A percentile compares a stretch with the other conserved stretches of the same genome.
These are phyloP conservation scores for Lobulomyces angularis DNA, from an alignment of 192 early-diverging fungal species.

Conservation along the genomic window DNA sequence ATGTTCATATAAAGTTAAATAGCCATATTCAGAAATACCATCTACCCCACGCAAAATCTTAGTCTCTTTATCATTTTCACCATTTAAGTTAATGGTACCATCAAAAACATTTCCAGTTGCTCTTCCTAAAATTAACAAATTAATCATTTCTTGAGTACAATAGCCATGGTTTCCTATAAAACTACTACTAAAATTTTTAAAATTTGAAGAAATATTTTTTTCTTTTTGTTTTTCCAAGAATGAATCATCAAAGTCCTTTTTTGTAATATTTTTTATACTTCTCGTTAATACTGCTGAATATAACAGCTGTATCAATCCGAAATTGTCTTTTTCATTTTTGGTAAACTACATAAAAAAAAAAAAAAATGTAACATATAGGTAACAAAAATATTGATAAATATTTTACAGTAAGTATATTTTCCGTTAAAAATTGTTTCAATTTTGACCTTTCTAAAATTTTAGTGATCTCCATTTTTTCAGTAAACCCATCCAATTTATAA, in stretches of 20 bases:
- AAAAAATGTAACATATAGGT: no score
- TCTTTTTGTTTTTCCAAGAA: no score
- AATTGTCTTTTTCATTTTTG: constrained; percentile 6
- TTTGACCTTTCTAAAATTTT: no score
- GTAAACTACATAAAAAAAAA: constrained; percentile 12
- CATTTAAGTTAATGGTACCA: constrained; percentile 26
- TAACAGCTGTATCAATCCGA: constrained; percentile 32
- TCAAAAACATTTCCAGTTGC: constrained; percentile 38
- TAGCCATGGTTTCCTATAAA: constrained; percentile 40
- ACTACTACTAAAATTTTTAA: no score
- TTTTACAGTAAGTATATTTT: no score
- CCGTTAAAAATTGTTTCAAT: no score
- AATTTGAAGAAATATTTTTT: no score
- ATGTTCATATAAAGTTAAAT: constrained; percentile 37
- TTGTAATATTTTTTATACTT: constrained; percentile 15
- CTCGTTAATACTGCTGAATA: constrained; percentile 32
- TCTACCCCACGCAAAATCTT: constrained; percentile 31
- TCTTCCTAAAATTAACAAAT: constrained; percentile 29
- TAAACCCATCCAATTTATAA: no score
- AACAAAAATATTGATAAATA: no score
- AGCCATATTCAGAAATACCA: constrained; percentile 21
- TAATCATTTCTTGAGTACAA: constrained; percentile 46
- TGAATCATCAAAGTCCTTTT: constrained; percentile 36
- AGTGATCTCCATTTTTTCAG: no score
- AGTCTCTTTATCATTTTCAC: constrained; percentile 9